Conservation (phyloP, 768 basidiomycete species). For the Tremella fuciformis region DNA sequence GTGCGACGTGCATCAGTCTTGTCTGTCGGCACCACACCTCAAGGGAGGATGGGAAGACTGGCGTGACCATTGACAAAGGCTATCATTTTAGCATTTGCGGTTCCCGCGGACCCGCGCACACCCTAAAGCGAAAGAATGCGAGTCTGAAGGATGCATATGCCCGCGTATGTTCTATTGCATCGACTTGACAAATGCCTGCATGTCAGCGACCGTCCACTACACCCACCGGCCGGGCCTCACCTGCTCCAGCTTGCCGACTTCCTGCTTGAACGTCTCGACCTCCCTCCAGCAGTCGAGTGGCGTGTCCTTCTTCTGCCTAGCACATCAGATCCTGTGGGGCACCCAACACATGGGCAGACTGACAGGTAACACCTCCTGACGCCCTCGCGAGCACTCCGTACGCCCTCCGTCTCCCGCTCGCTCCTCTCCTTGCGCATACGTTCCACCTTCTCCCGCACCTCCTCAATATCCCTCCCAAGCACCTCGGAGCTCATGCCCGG, state of each 20-base stretch:
- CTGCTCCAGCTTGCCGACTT: slow-evolving; percentile 51
- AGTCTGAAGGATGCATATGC: background rate
- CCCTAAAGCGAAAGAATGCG: background rate
- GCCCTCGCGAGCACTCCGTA: slow-evolving; percentile 38
- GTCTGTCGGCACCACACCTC: too few species aligned
- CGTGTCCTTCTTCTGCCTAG: slow-evolving; percentile 43
- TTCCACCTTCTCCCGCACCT: slow-evolving; percentile 51
- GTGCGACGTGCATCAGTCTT: too few species aligned
- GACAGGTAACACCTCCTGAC: slow-evolving; percentile 51
- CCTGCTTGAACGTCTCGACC: slow-evolving; percentile 50
- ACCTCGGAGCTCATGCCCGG: slow-evolving; percentile 45
- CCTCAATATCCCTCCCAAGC: slow-evolving; percentile 50
- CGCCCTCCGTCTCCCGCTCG: slow-evolving; percentile 38
- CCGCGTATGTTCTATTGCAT: slow-evolving; percentile 33
- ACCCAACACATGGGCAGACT: slow-evolving; percentile 23
- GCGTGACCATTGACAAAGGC: too few species aligned
- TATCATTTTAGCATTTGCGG: too few species aligned
- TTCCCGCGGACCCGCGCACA: background rate
- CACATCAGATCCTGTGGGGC: slow-evolving; percentile 2
- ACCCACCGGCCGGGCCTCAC: slow-evolving; percentile 24
- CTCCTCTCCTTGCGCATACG: slow-evolving; percentile 39
- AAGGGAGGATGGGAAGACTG: too few species aligned
- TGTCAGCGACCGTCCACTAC: slow-evolving; percentile 10
- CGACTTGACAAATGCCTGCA: slow-evolving; percentile 45
- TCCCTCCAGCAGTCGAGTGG: slow-evolving; percentile 53